Evolutionary conservation across 768 basidiomycete genomes (phyloP).

Genomic region (Artomyces pyxidatus): DNA sequence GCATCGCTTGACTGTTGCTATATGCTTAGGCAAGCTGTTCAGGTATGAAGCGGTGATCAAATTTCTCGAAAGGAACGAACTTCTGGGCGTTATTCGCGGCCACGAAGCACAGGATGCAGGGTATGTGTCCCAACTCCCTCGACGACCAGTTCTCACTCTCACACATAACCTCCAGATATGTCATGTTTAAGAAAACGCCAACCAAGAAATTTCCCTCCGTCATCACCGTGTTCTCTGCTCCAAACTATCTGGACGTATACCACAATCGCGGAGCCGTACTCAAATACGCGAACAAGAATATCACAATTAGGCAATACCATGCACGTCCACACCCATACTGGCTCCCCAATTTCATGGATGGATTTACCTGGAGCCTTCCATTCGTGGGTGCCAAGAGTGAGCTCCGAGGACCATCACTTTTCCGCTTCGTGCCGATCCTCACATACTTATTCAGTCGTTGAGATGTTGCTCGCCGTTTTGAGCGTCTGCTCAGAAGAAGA

Average conservation of each 20-base stretch:
- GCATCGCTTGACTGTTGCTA: neutral
- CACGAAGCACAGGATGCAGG: constrained; percentile 98
- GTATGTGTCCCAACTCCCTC: constrained; percentile 32
- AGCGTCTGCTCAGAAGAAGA: constrained; percentile 96
- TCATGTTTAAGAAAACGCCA: constrained; percentile 93
- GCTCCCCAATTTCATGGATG: constrained; percentile 99
- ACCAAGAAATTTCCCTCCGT: constrained; percentile 94
- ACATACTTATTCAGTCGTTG: constrained; percentile 56
- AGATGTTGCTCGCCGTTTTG: constrained; percentile 96
- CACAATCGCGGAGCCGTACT: constrained; percentile 95
- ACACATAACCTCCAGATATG: constrained; percentile 44
- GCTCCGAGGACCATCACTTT: constrained; percentile 19
- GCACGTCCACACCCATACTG: constrained; percentile 72
- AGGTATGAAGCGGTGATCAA: constrained; percentile 85
- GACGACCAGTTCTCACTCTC: neutral
- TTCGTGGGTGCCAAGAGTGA: constrained; percentile 97
- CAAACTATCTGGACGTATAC: constrained; percentile 94
- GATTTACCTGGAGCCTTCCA: constrained; percentile 97
- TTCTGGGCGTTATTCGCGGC: constrained; percentile 91
- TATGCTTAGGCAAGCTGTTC: constrained; percentile 1
- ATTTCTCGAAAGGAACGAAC: constrained; percentile 86
- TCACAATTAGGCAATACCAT: constrained; percentile 67
- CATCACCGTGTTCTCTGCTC: constrained; percentile 96
- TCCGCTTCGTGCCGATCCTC: neutral
- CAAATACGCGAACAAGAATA: constrained; percentile 94